Base-by-base conservation (phyloP, 257 asterid species). In the Thymus mandschuricus region DNA sequence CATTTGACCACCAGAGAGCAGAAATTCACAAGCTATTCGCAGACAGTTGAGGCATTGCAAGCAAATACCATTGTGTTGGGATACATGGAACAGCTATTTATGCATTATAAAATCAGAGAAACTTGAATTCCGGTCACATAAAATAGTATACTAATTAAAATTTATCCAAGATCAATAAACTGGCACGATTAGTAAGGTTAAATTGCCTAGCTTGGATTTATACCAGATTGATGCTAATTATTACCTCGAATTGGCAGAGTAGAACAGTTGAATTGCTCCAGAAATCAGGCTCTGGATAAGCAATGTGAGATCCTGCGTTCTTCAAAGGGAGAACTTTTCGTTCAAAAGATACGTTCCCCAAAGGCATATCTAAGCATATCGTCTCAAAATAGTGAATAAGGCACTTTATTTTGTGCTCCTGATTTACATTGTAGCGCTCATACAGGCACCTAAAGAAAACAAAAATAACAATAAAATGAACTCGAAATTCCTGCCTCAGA, bases 331-430 rank as follows among this genome's bases (percentile, higher is more conserved):
- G 94, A 79, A 93, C 92, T 75, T 89, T 93, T 21, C 98, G 79
- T 87, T 93, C 94, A 79, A 86, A 93, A 43, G 98, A 91, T 67
- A 93, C 89, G 73, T 82, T 79, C 55, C 96, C 97, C 41, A 8
- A 12, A 15, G 94, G 92, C 85, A 86, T 83, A 50, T 72, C 69
- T 45, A 80, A 74, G 79, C 81, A 82, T 72, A 91, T 82, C 84
- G 79, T 91, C 84, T 81, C 87, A 83, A 93, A 91, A 76, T 93
- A 93, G 75, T 93, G 97, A 73, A 88, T 55, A 58, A 93, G 85
- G 79, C 97, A 93, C 80, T 82, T 93, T 72, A 93, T 77, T 81
- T 93, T 91, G 78, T 84, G 84, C 80, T 91, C 94, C 75, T 77
- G 87, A 55, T 76, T 70, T 81, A 70, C 79, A 40, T 73, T 81